phyloP scores from a whole-genome alignment of 192 early-diverging fungal species.

The Coemansia sp. region DNA sequence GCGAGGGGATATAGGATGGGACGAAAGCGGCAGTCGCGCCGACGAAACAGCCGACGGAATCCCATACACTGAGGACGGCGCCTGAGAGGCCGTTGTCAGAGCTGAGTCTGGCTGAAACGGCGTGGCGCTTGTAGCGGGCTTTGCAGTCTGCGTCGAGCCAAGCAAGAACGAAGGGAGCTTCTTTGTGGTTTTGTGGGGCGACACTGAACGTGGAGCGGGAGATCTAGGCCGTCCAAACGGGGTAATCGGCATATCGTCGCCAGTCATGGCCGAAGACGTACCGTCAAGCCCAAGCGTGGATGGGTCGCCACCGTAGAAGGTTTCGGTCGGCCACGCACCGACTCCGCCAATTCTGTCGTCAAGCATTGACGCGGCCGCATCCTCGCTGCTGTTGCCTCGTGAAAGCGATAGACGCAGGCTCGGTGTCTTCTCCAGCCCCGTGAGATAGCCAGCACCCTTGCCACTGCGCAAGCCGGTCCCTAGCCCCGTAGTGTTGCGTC shows the following conservation, averaged over 20 bases:
- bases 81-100: constrained; percentile 13
- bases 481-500: constrained; percentile 24
- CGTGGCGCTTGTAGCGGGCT: constrained; percentile 21
- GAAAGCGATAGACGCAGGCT: background rate
- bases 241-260: constrained; percentile 12
- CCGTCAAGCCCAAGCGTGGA: constrained; percentile 2
- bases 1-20: constrained; percentile 39
- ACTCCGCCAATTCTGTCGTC: constrained; percentile 22
- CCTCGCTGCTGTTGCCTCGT: constrained; percentile 1
- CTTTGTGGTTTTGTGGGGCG: constrained; percentile 38
- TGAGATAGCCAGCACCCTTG: constrained; percentile 11
- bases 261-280: background rate
- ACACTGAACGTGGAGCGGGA: constrained; percentile 44
- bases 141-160: constrained; percentile 30
- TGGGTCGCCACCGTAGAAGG: background rate
- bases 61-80: constrained; percentile 11
- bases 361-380: background rate
- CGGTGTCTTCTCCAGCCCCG: background rate
- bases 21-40: constrained; percentile 18
- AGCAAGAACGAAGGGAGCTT: constrained; percentile 52
- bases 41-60: constrained; percentile 14
- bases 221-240: constrained; percentile 46
- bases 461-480: constrained; percentile 10
- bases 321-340: constrained; percentile 36
- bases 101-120: constrained; percentile 23